phyloP scores from a whole-genome alignment of 257 asterid species.

The Jaltomata sinuosa region DNA sequence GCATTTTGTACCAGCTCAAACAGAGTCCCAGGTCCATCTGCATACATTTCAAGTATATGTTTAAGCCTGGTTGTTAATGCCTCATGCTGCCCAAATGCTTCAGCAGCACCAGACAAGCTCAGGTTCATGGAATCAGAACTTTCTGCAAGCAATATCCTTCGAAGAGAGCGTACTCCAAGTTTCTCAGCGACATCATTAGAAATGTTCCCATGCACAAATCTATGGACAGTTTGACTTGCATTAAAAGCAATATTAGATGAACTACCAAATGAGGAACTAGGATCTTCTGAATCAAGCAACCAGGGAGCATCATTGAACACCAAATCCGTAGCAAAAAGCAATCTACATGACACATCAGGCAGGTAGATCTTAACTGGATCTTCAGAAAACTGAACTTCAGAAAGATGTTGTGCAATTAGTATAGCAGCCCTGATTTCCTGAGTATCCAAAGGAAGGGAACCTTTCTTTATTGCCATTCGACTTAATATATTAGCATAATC shows the following conservation, averaged over 20 bases:
- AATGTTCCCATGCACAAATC: slow-evolving; percentile 77
- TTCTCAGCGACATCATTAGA: slow-evolving; percentile 97
- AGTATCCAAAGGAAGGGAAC: slow-evolving; percentile 56
- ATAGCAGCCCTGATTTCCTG: slow-evolving; percentile 80
- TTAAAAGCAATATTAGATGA: slow-evolving; percentile 35
- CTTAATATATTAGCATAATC: slow-evolving; percentile 75
- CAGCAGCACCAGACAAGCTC: slow-evolving; percentile 96
- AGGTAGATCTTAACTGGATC: slow-evolving; percentile 55
- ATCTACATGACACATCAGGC: slow-evolving; percentile 78
- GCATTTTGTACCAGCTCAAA: slow-evolving; percentile 97
- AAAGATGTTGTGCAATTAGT: slow-evolving; percentile 82
- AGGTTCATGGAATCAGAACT: slow-evolving; percentile 95
- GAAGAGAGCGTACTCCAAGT: slow-evolving; percentile 89
- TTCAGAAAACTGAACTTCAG: slow-evolving; percentile 61
- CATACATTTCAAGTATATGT: slow-evolving; percentile 98
- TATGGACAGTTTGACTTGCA: slow-evolving; percentile 55
- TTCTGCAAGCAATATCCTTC: slow-evolving; percentile 90
- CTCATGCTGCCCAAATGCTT: slow-evolving; percentile 99
- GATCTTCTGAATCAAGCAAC: slow-evolving; percentile 71
- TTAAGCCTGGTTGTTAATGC: slow-evolving; percentile 89
- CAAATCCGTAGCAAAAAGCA: slow-evolving; percentile 52
- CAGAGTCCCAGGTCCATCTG: slow-evolving; percentile 91
- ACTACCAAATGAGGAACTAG: slow-evolving; percentile 44
- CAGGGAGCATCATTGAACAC: slow-evolving; percentile 96
- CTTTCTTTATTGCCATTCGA: slow-evolving; percentile 73